Evolutionary conservation across 495 filamentous ascomycete genomes (phyloP).

Genomic region (Cudoniella acicularis): DNA sequence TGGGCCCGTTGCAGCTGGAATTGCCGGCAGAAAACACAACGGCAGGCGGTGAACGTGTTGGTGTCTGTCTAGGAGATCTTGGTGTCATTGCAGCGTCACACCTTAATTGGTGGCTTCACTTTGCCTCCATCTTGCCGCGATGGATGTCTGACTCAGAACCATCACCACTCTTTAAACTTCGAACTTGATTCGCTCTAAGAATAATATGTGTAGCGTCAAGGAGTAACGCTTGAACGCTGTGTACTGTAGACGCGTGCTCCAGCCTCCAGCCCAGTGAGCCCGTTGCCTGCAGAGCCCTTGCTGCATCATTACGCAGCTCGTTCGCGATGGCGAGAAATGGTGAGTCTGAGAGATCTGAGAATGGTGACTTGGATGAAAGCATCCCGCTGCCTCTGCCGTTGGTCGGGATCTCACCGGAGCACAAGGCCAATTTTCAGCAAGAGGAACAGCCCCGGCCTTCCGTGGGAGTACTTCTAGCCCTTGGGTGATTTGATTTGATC

Average conservation of each 20-base stretch:
- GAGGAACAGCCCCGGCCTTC: no score
- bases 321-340: background rate
- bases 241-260: no score
- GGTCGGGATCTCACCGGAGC: background rate
- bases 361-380: background rate
- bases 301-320: constrained; percentile 6
- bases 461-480: background rate
- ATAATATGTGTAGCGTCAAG: background rate
- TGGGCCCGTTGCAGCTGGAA: background rate
- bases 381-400: no score
- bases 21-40: background rate
- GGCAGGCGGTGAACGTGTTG: background rate
- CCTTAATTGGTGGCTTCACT: background rate
- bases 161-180: background rate
- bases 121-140: background rate
- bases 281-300: background rate
- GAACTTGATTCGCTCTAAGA: background rate
- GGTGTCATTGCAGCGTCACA: background rate
- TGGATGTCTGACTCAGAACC: background rate
- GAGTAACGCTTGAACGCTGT: no score
- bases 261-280: background rate
- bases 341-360: no score
- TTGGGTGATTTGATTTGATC: constrained; percentile 6
- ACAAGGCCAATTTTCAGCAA: background rate
- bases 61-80: background rate